Conservation (phyloP, 768 basidiomycete species). For the Ramaria rubella region DNA sequence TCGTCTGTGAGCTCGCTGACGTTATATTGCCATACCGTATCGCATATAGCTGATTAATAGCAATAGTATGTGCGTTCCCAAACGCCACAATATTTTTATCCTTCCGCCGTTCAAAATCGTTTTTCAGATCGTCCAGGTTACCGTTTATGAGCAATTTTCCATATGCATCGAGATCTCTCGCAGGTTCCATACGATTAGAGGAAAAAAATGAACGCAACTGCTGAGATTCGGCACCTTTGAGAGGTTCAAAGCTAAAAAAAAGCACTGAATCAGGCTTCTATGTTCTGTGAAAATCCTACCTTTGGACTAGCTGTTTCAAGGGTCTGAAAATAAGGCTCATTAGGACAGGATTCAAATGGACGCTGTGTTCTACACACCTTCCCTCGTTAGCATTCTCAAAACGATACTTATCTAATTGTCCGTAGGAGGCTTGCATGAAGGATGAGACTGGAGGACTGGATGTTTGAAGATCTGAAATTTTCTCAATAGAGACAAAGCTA, state of each 20-base stretch:
- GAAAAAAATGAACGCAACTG: slow-evolving; percentile 33
- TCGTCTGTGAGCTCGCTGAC: no score
- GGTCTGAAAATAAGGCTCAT: not conserved
- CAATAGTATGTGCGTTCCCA: slow-evolving; percentile 15
- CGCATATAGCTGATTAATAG: slow-evolving; percentile 26
- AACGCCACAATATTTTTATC: slow-evolving; percentile 3
- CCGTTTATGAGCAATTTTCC: slow-evolving; percentile 25
- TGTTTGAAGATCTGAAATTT: no score
- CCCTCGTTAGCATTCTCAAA: no score
- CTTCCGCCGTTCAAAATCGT: slow-evolving; percentile 23
- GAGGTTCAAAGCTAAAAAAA: not conserved
- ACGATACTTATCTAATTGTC: no score
- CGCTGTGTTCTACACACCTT: not conserved
- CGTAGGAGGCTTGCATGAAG: no score
- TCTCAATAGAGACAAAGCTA: no score
- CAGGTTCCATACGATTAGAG: slow-evolving; percentile 29
- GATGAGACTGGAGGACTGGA: no score
- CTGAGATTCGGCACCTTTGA: slow-evolving; percentile 33
- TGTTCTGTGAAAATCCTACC: not conserved
- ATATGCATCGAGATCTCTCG: slow-evolving; percentile 31
- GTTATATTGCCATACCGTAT: slow-evolving; percentile 22
- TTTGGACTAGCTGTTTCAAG: not conserved
- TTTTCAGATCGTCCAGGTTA: slow-evolving; percentile 20
- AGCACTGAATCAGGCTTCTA: not conserved
- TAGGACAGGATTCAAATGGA: not conserved